phyloP scores from a whole-genome alignment of 2,329 filamentous ascomycete genomes.

The Talaromyces sp. region DNA sequence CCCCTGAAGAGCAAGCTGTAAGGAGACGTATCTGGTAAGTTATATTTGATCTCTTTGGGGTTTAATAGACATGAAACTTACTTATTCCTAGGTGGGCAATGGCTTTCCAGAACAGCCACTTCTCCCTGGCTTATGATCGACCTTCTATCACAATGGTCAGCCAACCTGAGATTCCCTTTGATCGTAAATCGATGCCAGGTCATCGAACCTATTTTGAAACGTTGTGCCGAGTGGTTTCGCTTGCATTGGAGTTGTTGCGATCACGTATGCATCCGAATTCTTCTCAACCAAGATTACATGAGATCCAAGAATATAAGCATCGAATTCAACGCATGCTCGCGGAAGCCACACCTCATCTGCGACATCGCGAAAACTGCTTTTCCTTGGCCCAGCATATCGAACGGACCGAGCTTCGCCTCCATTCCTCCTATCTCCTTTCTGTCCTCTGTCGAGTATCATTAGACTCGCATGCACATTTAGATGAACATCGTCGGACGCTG shows the following conservation, averaged over 20 bases:
- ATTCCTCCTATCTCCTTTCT: conserved; percentile 63
- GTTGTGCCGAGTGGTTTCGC: conserved; percentile 56
- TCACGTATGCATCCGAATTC: conserved; percentile 53
- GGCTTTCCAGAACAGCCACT: conserved; percentile 62
- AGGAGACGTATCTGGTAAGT: conserved; percentile 42
- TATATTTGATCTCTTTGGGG: no score
- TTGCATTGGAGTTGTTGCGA: conserved; percentile 57
- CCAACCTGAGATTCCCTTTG: conserved; percentile 51
- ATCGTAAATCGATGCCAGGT: conserved; percentile 54
- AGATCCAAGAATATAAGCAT: conserved; percentile 59
- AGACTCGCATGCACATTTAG: conserved; percentile 41
- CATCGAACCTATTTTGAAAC: conserved; percentile 59
- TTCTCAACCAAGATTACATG: conserved; percentile 52
- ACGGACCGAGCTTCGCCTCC: conserved; percentile 61
- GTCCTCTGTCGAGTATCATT: conserved; percentile 62
- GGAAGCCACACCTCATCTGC: conserved; percentile 60
- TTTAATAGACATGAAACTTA: conserved; percentile 9
- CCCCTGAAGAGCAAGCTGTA: conserved; percentile 46
- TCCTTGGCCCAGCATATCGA: conserved; percentile 55
- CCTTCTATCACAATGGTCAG: conserved; percentile 56
- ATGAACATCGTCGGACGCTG: conserved; percentile 37
- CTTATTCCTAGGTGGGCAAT: conserved; percentile 52
- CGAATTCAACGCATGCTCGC: conserved; percentile 58
- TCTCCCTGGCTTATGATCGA: conserved; percentile 64
- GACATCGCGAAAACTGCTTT: conserved; percentile 47